A percentile compares a stretch with the other conserved stretches of the same genome.
These are phyloP conservation scores for Persicaria maculosa DNA, from an alignment of 148 eudicot genomes.

Conservation along the genomic window DNA sequence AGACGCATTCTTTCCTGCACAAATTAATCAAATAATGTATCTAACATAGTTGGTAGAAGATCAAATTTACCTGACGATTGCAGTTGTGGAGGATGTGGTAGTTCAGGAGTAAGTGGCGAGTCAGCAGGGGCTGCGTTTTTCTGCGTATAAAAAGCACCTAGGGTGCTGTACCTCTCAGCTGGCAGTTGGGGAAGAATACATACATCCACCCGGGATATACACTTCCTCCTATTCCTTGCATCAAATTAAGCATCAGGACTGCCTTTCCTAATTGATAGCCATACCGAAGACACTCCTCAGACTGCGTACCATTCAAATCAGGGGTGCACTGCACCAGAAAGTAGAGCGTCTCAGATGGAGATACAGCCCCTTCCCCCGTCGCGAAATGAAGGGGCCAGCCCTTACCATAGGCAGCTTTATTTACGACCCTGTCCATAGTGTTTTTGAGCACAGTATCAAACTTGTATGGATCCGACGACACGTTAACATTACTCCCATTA, in stretches of 20 bases:
- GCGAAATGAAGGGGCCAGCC: not conserved
- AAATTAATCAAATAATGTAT: not conserved
- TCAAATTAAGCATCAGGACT: no score
- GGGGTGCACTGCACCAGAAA: not conserved
- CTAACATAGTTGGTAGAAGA: no score
- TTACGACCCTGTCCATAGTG: not conserved
- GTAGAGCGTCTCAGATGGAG: not conserved
- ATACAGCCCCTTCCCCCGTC: not conserved
- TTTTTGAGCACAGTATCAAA: not conserved
- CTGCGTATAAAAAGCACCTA: not conserved
- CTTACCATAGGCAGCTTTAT: not conserved
- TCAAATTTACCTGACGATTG: no score
- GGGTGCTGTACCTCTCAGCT: not conserved
- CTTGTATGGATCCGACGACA: not conserved
- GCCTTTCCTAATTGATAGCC: not conserved
- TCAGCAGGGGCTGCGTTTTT: not conserved
- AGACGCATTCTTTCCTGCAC: not conserved
- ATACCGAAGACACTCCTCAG: not conserved
- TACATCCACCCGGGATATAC: no score
- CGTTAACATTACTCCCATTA: not conserved
- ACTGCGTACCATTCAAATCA: not conserved
- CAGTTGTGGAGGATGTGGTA: not conserved
- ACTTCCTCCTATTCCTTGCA: no score
- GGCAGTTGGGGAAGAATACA: not conserved
- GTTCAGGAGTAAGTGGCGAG: not conserved